Percentiles rank a stretch among this genome's conserved stretches.
phyloP scores from a whole-genome alignment of 1,284 basidiomycete species.

The Mycena citricolor region DNA sequence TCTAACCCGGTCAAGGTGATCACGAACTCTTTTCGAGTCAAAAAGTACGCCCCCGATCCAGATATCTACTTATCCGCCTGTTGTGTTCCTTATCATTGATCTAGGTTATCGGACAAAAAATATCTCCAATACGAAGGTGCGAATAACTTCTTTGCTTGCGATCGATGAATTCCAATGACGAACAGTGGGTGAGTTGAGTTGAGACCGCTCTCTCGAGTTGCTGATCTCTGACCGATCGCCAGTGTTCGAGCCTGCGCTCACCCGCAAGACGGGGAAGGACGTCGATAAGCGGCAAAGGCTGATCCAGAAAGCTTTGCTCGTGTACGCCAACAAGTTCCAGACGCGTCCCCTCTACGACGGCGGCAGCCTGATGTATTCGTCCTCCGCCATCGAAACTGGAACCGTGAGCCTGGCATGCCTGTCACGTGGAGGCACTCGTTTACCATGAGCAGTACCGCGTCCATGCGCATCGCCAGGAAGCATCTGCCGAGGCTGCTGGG shows the following conservation, averaged over 20 bases:
- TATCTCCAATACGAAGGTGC: constrained; percentile 43
- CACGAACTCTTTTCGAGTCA: constrained; percentile 17
- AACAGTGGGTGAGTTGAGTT: constrained; percentile 13
- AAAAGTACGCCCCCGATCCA: constrained; percentile 6
- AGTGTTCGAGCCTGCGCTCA: constrained; percentile 6
- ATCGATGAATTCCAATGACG: constrained; percentile 2
- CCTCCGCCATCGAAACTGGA: not conserved
- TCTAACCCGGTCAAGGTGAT: constrained; percentile 5
- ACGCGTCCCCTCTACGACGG: constrained; percentile 19
- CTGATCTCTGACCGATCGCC: not conserved
- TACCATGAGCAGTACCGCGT: constrained; percentile 15
- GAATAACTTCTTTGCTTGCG: constrained; percentile 10
- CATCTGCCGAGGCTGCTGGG: constrained; percentile 4
- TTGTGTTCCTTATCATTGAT: constrained; percentile 23
- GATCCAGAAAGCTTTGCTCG: constrained; percentile 16
- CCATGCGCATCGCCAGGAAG: constrained; percentile 15
- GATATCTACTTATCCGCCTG: not conserved
- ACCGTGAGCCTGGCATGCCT: constrained; percentile 4
- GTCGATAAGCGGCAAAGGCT: constrained; percentile 16
- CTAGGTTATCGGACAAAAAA: constrained; percentile 29
- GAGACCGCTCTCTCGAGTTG: too few species aligned
- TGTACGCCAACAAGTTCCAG: constrained; percentile 3
- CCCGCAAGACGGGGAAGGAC: not conserved
- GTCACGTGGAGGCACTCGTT: not conserved
- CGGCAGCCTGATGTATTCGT: constrained; percentile 2